These are phyloP conservation scores for Larix kaempferi DNA, from an alignment of 75 land plant genomes.

Conservation along the genomic window DNA sequence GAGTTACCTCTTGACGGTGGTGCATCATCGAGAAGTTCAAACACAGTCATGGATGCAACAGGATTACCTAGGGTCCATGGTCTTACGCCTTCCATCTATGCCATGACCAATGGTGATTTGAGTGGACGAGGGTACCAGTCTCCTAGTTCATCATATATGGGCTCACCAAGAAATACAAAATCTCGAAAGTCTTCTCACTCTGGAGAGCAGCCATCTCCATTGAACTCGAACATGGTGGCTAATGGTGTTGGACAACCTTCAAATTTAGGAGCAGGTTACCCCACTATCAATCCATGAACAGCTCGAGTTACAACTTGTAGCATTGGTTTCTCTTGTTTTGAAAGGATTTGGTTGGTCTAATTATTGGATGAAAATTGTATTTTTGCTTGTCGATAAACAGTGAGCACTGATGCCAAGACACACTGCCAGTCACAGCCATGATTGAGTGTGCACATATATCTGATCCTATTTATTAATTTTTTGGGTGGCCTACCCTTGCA, in stretches of 20 bases:
- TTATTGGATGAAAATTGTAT: too few species aligned
- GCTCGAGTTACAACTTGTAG: too few species aligned
- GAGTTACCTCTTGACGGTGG: slow-evolving; percentile 85
- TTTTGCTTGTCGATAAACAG: too few species aligned
- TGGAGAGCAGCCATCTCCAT: slow-evolving; percentile 54
- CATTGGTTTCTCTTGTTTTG: too few species aligned
- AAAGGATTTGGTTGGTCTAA: too few species aligned
- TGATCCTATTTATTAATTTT: too few species aligned
- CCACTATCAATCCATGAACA: slow-evolving; percentile 14
- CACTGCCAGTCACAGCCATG: too few species aligned
- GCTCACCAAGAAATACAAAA: slow-evolving; percentile 40
- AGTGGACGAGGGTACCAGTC: slow-evolving; percentile 18
- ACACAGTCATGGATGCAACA: slow-evolving; percentile 44
- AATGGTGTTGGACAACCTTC: slow-evolving; percentile 40
- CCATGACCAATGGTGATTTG: slow-evolving; percentile 21
- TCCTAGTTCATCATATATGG: slow-evolving; percentile 38
- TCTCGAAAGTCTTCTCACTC: slow-evolving; percentile 54
- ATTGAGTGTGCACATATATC: too few species aligned
- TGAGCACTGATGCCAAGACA: too few species aligned
- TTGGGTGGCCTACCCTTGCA: too few species aligned
- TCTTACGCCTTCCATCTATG: slow-evolving; percentile 40
- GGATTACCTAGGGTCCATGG: slow-evolving; percentile 70
- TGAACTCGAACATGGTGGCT: slow-evolving; percentile 26
- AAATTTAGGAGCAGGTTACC: slow-evolving; percentile 14
- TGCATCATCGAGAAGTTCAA: slow-evolving; percentile 41